Conservation (phyloP, 495 filamentous ascomycete genomes). For the Penicillium coffeae region DNA sequence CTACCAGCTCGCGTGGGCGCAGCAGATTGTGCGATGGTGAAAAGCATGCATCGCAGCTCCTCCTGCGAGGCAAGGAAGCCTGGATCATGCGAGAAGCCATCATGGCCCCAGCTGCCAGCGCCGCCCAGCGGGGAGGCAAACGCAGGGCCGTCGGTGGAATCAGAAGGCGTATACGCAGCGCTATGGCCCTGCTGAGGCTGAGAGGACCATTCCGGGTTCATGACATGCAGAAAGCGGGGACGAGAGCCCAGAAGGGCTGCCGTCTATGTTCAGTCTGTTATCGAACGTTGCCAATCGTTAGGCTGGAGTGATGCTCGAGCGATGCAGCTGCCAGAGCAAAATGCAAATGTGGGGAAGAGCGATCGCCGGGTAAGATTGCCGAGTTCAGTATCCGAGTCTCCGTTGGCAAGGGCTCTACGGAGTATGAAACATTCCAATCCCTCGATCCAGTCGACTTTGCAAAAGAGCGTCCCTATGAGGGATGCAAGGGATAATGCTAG, state of each 20-base stretch:
- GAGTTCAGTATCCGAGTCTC: not conserved
- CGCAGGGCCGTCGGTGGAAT: slow-evolving; percentile 15
- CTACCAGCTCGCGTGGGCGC: slow-evolving; percentile 26
- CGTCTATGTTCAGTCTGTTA: slow-evolving; percentile 1
- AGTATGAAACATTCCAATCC: slow-evolving; percentile 7
- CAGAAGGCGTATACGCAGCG: slow-evolving; percentile 16
- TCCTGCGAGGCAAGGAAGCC: slow-evolving; percentile 37
- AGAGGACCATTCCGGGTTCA: slow-evolving; percentile 5
- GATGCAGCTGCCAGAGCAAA: not conserved
- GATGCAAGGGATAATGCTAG: slow-evolving; percentile 13
- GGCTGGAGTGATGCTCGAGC: slow-evolving; percentile 4
- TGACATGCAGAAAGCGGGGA: slow-evolving; percentile 3
- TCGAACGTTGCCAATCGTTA: slow-evolving; percentile 1
- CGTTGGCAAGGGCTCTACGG: not conserved
- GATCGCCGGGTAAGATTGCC: not conserved
- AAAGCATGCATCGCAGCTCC: slow-evolving; percentile 34
- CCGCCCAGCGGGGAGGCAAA: slow-evolving; percentile 21
- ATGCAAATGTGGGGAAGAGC: slow-evolving; percentile 11
- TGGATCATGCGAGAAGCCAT: slow-evolving; percentile 36
- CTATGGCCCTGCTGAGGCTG: not conserved
- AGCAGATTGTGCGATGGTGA: slow-evolving; percentile 33
- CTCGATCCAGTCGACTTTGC: not conserved
- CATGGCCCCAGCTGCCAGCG: slow-evolving; percentile 26
- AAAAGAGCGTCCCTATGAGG: not conserved
- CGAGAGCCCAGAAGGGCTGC: not conserved